A percentile compares a stretch with the other conserved stretches of the same genome.
Evolutionary conservation across 2,329 filamentous ascomycete genomes (phyloP).

Genomic region (Nemania diffusa): DNA sequence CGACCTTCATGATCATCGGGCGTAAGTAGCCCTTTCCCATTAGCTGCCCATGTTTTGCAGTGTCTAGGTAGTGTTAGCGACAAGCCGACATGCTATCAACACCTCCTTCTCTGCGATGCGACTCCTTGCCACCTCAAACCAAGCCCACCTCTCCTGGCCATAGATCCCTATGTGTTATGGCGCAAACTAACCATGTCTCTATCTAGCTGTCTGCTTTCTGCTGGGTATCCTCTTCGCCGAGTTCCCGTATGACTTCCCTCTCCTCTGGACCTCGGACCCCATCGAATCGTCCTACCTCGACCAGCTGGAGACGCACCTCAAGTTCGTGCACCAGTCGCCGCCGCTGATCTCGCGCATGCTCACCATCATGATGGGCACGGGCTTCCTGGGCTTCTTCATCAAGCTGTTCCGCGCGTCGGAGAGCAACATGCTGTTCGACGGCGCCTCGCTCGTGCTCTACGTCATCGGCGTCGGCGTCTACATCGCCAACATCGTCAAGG

Average conservation of each 20-base stretch:
- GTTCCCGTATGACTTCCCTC: conserved; percentile 94
- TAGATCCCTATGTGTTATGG: not conserved
- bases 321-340: conserved; percentile 89
- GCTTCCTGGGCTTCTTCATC: conserved; percentile 86
- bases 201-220: conserved; percentile 89
- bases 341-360: conserved; percentile 93
- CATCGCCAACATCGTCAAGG: conserved; percentile 96
- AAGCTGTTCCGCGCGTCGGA: conserved; percentile 96
- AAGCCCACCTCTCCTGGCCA: not conserved
- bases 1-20: conserved; percentile 95
- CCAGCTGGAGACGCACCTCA: conserved; percentile 88
- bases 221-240: conserved; percentile 96
- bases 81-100: not conserved
- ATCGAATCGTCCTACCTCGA: conserved; percentile 77
- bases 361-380: conserved; percentile 90
- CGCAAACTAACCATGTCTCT: conserved; percentile 1
- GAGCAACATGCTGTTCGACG: conserved; percentile 94
- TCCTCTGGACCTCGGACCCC: conserved; percentile 79
- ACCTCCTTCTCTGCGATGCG: conserved; percentile 13
- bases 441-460: conserved; percentile 82
- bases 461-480: conserved; percentile 92
- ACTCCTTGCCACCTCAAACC: not conserved
- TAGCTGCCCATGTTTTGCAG: not conserved
- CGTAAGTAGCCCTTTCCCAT: conserved; percentile 70
- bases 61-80: not conserved